These are phyloP conservation scores for Aspergillus bridgeri DNA, from an alignment of 495 filamentous ascomycete species.

Conservation along the genomic window DNA sequence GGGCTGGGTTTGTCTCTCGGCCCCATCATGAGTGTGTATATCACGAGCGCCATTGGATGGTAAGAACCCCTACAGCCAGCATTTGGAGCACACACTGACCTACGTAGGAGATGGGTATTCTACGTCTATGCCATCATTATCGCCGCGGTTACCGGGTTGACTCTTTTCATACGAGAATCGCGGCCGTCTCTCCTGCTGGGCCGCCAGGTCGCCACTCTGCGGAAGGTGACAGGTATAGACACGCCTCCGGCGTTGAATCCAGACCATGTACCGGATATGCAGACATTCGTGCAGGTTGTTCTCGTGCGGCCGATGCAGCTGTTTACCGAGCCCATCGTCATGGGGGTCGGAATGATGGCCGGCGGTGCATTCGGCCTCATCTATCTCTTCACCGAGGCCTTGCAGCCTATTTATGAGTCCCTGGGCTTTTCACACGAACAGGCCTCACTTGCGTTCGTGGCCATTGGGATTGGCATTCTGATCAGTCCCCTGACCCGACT, in stretches of 20 bases:
- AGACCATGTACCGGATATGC: conserved; percentile 28
- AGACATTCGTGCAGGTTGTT: conserved; percentile 24
- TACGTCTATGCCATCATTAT: conserved; percentile 25
- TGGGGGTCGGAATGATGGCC: conserved; percentile 15
- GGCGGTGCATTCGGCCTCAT: conserved; percentile 12
- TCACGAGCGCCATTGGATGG: conserved; percentile 33
- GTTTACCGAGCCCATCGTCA: conserved; percentile 44
- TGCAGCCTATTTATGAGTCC: conserved; percentile 32
- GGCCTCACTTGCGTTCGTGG: conserved; percentile 39
- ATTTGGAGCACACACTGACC: conserved; percentile 11
- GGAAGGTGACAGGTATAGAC: conserved; percentile 21
- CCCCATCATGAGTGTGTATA: conserved; percentile 42
- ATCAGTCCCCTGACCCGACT: conserved; percentile 31
- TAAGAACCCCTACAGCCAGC: conserved; percentile 11
- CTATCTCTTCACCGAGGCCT: conserved; percentile 38
- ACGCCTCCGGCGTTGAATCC: conserved; percentile 28
- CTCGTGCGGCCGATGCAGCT: conserved; percentile 37
- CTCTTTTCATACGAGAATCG: conserved; percentile 26
- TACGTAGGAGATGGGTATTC: conserved; percentile 34
- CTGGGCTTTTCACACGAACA: conserved; percentile 27
- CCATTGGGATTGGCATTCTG: conserved; percentile 30
- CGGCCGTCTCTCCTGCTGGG: conserved; percentile 34
- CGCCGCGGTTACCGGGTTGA: conserved; percentile 13
- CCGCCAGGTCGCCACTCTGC: conserved; percentile 22
- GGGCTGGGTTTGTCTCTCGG: conserved; percentile 40